Conservation (phyloP, 805 yeast species). For the Alloascoidea hylecoeti region DNA sequence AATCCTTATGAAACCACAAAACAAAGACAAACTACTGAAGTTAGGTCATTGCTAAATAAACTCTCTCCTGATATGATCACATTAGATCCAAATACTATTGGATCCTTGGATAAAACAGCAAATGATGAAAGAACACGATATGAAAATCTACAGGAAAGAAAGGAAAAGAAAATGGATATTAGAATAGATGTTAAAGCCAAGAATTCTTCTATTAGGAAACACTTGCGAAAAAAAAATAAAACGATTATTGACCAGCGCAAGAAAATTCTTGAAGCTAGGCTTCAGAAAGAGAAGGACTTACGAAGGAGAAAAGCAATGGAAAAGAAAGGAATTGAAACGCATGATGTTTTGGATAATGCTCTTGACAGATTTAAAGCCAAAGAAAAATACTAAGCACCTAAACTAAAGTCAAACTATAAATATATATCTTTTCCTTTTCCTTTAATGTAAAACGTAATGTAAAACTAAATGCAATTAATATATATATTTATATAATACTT, state of each 20-base stretch:
- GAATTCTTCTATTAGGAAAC: slow-evolving; percentile 71
- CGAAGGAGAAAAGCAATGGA: slow-evolving; percentile 37
- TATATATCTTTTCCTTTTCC: neutral
- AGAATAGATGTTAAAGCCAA: slow-evolving; percentile 57
- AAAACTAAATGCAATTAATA: neutral
- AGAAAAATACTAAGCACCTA: neutral
- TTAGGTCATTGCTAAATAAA: slow-evolving; percentile 72
- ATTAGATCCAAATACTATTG: slow-evolving; percentile 78
- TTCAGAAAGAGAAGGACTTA: slow-evolving; percentile 58
- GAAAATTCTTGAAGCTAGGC: slow-evolving; percentile 58
- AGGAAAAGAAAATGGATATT: slow-evolving; percentile 22
- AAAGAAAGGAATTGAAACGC: slow-evolving; percentile 35
- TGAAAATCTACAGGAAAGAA: slow-evolving; percentile 21
- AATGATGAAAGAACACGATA: slow-evolving; percentile 38
- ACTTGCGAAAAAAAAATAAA: slow-evolving; percentile 68
- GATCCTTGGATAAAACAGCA: slow-evolving; percentile 67
- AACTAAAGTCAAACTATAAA: too few relatives aligned
- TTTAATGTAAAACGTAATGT: too few relatives aligned
- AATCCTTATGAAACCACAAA: slow-evolving; percentile 87
- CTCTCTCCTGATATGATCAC: slow-evolving; percentile 86
- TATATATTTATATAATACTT: neutral
- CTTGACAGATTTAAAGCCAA: slow-evolving; percentile 29
- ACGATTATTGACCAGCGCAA: slow-evolving; percentile 82
- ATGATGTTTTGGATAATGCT: slow-evolving; percentile 35
- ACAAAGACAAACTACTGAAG: slow-evolving; percentile 91